These are phyloP conservation scores for Closterium sp. DNA, from an alignment of 139 green algal species.

Conservation along the genomic window DNA sequence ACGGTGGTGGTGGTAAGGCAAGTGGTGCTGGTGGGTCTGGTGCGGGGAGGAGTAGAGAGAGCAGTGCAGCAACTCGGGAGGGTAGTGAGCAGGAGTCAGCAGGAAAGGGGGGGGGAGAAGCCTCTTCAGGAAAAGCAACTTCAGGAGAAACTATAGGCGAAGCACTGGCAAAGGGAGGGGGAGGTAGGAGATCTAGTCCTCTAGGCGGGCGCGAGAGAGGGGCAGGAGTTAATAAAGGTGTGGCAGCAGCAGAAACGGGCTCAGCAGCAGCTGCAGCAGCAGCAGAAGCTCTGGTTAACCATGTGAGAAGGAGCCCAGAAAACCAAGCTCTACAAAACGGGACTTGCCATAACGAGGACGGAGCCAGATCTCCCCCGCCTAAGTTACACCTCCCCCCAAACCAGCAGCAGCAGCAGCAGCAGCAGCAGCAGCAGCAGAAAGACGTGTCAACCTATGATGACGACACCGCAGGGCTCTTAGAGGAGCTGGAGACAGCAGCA, in stretches of 20 bases:
- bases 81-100: too few species aligned
- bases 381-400: background rate
- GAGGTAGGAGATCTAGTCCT: too few species aligned
- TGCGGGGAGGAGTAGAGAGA: too few species aligned
- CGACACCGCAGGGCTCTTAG: background rate
- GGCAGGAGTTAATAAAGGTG: background rate
- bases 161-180: too few species aligned
- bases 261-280: background rate
- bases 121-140: background rate
- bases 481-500: background rate
- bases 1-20: background rate
- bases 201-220: too few species aligned
- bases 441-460: slow-evolving; percentile 1
- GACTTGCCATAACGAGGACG: background rate
- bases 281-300: background rate
- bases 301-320: too few species aligned
- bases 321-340: background rate
- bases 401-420: background rate
- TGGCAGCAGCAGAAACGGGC: background rate
- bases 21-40: background rate
- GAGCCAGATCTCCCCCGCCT: background rate
- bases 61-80: too few species aligned
- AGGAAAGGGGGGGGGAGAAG: too few species aligned
- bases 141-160: too few species aligned
- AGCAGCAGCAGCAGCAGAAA: background rate